Conservation (phyloP, 2,329 filamentous ascomycete genomes). For the Phoma herbarum region DNA sequence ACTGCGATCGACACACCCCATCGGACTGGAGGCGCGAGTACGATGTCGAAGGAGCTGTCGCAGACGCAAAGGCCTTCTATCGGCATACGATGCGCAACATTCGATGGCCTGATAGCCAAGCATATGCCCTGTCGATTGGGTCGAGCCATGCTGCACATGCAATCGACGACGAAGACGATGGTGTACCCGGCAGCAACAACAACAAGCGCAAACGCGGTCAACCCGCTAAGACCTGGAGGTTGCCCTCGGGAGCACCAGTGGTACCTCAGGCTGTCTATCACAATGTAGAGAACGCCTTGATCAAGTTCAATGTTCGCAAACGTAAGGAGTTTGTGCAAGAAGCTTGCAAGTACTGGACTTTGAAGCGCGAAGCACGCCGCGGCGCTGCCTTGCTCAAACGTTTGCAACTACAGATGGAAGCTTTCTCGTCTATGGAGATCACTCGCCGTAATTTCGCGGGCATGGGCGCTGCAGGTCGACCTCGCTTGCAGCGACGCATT, state of each 20-base stretch:
- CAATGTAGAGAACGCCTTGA: slow-evolving; percentile 82
- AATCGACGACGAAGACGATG: slow-evolving; percentile 59
- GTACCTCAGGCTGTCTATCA: slow-evolving; percentile 90
- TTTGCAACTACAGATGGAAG: slow-evolving; percentile 92
- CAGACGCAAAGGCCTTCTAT: slow-evolving; percentile 88
- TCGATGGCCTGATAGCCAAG: slow-evolving; percentile 91
- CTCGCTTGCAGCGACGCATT: slow-evolving; percentile 80
- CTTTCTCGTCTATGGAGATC: slow-evolving; percentile 97
- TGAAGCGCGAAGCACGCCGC: slow-evolving; percentile 91
- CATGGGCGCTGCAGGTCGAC: slow-evolving; percentile 85
- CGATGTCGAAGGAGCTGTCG: slow-evolving; percentile 79
- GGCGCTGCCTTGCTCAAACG: slow-evolving; percentile 93
- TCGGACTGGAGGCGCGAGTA: slow-evolving; percentile 88
- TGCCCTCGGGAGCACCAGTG: slow-evolving; percentile 93
- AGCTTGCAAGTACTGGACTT: slow-evolving; percentile 95
- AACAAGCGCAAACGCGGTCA: slow-evolving; percentile 67
- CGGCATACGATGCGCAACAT: slow-evolving; percentile 86
- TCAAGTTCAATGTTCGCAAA: slow-evolving; percentile 83
- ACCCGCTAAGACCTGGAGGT: slow-evolving; percentile 79
- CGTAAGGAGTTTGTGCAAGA: slow-evolving; percentile 93
- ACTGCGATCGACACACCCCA: slow-evolving; percentile 94
- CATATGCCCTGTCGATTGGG: slow-evolving; percentile 81
- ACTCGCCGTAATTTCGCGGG: slow-evolving; percentile 94
- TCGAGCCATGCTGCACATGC: slow-evolving; percentile 68
- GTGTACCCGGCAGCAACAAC: slow-evolving; percentile 64